Evolutionary conservation across 768 basidiomycete species (phyloP).

Genomic region (Zangia roseola): DNA sequence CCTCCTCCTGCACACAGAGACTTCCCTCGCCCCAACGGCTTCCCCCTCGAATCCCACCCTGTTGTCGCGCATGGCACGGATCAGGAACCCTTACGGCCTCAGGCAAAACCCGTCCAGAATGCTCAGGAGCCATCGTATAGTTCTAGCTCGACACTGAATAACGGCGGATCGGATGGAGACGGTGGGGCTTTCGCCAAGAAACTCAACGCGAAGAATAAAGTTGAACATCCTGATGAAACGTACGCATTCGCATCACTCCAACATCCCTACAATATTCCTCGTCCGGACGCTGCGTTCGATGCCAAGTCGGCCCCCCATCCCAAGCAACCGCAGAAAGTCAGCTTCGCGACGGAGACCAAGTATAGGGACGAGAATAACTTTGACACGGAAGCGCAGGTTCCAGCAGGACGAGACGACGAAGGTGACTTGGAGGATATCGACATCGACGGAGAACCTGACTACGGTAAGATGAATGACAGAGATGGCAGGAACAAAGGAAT

Average conservation of each 20-base stretch:
- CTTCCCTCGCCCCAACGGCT: neutral
- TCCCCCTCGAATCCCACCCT: neutral
- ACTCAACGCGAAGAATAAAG: conserved; percentile 9
- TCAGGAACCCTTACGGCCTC: conserved; percentile 11
- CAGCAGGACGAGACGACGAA: conserved; percentile 3
- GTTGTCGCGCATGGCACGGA: conserved; percentile 1
- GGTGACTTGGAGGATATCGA: conserved; percentile 20
- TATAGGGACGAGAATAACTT: conserved; percentile 17
- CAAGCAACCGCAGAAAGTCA: conserved; percentile 34
- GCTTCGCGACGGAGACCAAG: conserved; percentile 35
- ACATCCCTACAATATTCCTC: conserved; percentile 60
- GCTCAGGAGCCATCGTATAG: conserved; percentile 34
- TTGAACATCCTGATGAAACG: conserved; percentile 34
- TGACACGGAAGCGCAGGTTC: conserved; percentile 26
- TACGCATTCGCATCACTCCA: conserved; percentile 55
- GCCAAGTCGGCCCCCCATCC: conserved; percentile 8
- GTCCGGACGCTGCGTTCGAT: conserved; percentile 46
- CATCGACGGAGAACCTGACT: conserved; percentile 10
- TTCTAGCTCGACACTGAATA: conserved; percentile 40
- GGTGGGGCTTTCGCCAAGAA: conserved; percentile 16
- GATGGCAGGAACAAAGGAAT: conserved; percentile 28
- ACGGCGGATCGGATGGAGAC: conserved; percentile 19
- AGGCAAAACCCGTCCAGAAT: conserved; percentile 15
- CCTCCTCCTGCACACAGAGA: conserved; percentile 7
- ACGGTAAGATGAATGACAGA: conserved; percentile 19